A percentile compares a stretch with the other conserved stretches of the same genome.
phyloP scores from a whole-genome alignment of 2,329 filamentous ascomycete genomes.

The Paraphaeosphaeria minitans region DNA sequence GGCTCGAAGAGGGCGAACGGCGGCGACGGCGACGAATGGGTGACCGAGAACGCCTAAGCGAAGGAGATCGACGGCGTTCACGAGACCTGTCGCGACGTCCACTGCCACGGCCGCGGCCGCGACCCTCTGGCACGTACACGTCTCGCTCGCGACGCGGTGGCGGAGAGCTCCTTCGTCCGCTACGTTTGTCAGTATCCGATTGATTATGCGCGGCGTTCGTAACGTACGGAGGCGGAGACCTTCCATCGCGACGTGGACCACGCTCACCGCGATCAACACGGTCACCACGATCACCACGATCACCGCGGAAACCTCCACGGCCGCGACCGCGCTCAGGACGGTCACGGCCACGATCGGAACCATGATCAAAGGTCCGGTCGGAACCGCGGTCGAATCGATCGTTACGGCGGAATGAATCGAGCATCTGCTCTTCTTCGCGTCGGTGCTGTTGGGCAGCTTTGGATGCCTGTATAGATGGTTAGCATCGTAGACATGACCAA shows the following conservation, averaged over 20 bases:
- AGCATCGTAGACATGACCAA: constrained; percentile 18
- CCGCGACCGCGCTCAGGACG: constrained; percentile 56
- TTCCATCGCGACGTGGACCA: constrained; percentile 50
- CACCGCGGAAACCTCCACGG: constrained; percentile 42
- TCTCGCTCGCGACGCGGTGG: constrained; percentile 59
- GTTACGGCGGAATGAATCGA: constrained; percentile 69
- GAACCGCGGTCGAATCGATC: constrained; percentile 60
- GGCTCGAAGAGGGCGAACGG: constrained; percentile 35
- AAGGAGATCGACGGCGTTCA: constrained; percentile 42
- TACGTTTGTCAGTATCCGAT: constrained; percentile 33
- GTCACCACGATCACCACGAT: constrained; percentile 50
- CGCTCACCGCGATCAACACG: constrained; percentile 37
- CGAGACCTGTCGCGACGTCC: constrained; percentile 44
- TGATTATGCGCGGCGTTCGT: neutral
- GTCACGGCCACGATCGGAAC: constrained; percentile 54
- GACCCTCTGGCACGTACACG: constrained; percentile 61
- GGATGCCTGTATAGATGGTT: constrained; percentile 69
- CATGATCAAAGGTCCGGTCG: constrained; percentile 5
- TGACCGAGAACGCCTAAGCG: constrained; percentile 34
- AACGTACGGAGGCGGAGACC: constrained; percentile 53
- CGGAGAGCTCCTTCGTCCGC: constrained; percentile 55
- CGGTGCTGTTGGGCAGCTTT: constrained; percentile 76
- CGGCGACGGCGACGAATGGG: constrained; percentile 34
- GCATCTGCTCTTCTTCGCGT: constrained; percentile 68
- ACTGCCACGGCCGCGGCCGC: constrained; percentile 47